A percentile compares a stretch with the other conserved stretches of the same genome.
Evolutionary conservation across 176 grass and related monocot genomes (phyloP).

Genomic region (Puccinellia tenuiflora): DNA sequence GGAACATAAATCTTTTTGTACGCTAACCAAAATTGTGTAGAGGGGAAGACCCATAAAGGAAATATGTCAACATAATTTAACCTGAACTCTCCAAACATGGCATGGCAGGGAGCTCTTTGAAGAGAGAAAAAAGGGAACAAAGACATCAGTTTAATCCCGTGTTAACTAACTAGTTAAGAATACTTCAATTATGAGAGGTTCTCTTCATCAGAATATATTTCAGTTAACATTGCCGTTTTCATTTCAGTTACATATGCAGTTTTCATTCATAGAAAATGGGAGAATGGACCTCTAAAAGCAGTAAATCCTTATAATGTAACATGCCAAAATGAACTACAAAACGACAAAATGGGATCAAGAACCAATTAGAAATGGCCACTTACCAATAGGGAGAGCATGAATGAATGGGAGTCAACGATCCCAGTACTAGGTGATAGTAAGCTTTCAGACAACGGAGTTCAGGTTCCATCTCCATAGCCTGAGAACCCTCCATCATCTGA

Average conservation of each 20-base stretch:
- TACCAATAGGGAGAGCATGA: conserved; percentile 97
- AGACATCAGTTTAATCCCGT: not conserved
- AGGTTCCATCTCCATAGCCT: conserved; percentile 78
- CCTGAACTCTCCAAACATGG: not conserved
- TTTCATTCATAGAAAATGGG: not conserved
- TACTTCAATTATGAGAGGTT: not conserved
- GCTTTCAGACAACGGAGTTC: conserved; percentile 81
- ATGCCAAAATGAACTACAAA: not conserved
- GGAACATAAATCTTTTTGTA: not conserved
- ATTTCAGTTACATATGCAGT: not conserved
- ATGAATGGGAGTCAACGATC: conserved; percentile 84
- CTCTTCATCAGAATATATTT: not conserved
- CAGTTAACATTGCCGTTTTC: not conserved
- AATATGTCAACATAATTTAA: not conserved
- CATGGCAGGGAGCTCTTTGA: not conserved
- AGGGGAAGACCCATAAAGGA: not conserved
- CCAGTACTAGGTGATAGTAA: conserved; percentile 77
- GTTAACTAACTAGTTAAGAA: not conserved
- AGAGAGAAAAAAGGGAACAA: not conserved
- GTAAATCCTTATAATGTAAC: not conserved
- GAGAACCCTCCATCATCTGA: conserved; percentile 59
- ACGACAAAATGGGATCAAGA: not conserved
- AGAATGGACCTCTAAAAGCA: not conserved
- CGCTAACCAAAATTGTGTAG: not conserved
- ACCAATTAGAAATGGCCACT: not conserved